These are phyloP conservation scores for Chimonanthus salicifolius DNA, from an alignment of 164 flowering plant species.

Conservation along the genomic window DNA sequence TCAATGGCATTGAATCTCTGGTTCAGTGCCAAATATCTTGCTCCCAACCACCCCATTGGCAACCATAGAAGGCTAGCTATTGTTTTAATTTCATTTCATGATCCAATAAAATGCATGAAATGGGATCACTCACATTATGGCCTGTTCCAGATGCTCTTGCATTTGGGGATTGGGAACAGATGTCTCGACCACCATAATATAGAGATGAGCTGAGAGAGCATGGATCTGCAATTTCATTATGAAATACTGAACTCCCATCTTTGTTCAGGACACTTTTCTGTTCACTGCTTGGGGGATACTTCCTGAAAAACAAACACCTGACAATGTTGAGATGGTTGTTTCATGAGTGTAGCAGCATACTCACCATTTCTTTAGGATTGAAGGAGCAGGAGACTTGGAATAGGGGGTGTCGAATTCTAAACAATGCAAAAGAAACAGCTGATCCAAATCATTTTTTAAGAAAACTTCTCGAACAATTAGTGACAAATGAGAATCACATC, in stretches of 20 bases:
- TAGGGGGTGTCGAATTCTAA: not conserved
- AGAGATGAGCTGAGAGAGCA: slow-evolving; percentile 66
- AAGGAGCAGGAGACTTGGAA: not conserved
- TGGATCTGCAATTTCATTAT: slow-evolving; percentile 43
- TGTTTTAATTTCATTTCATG: not conserved
- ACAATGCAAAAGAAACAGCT: not conserved
- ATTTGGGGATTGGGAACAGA: slow-evolving; percentile 38
- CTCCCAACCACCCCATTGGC: not conserved
- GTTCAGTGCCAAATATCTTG: not conserved
- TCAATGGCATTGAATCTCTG: too few species aligned
- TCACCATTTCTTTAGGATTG: not conserved
- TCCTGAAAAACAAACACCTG: slow-evolving; percentile 13
- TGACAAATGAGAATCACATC: not conserved
- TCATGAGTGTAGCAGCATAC: not conserved
- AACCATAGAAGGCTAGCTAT: not conserved
- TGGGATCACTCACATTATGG: slow-evolving; percentile 38
- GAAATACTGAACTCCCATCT: slow-evolving; percentile 25
- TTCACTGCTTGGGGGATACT: slow-evolving; percentile 6
- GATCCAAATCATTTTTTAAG: not conserved
- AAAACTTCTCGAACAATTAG: not conserved
- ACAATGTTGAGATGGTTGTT: not conserved
- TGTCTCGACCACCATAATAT: slow-evolving; percentile 82
- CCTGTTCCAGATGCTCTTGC: slow-evolving; percentile 28
- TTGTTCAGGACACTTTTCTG: slow-evolving; percentile 19
- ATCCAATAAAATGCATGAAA: not conserved